Evolutionary conservation across 371 early-diverging fungal species (phyloP).

Genomic region (Mucor racemosus): DNA sequence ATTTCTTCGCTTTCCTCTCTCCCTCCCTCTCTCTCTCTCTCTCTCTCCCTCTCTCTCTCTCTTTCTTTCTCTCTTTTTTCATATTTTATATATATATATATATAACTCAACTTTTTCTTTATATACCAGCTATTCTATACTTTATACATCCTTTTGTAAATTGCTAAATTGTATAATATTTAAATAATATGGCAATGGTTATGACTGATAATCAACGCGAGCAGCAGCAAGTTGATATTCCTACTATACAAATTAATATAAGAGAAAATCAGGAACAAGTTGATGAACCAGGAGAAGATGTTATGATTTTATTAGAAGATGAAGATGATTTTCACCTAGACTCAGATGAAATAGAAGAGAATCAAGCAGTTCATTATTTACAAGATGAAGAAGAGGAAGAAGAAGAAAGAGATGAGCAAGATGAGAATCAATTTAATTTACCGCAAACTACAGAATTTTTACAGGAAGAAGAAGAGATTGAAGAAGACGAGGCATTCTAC

Average conservation of each 20-base stretch:
- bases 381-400: slow-evolving; percentile 10
- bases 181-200: slow-evolving; percentile 8
- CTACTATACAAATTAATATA: not conserved
- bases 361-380: not conserved
- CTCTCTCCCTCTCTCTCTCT: not conserved
- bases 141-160: not conserved
- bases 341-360: not conserved
- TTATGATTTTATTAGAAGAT: not conserved
- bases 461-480: slow-evolving; percentile 3
- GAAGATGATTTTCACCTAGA: slow-evolving; percentile 6
- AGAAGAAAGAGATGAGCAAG: slow-evolving; percentile 1
- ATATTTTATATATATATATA: not conserved
- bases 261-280: not conserved
- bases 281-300: slow-evolving; percentile 1
- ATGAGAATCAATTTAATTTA: slow-evolving; percentile 1
- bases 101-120: not conserved
- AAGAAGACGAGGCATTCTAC: slow-evolving; percentile 31
- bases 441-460: slow-evolving; percentile 2
- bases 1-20: not conserved
- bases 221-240: slow-evolving; percentile 1
- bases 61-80: not conserved
- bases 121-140: not conserved
- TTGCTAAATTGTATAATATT: not conserved
- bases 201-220: slow-evolving; percentile 7
- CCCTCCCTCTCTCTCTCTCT: not conserved